Percentiles rank a stretch among this genome's conserved stretches.
These are phyloP conservation scores for Spergularia marina DNA, from an alignment of 148 eudicot genomes.

Conservation along the genomic window DNA sequence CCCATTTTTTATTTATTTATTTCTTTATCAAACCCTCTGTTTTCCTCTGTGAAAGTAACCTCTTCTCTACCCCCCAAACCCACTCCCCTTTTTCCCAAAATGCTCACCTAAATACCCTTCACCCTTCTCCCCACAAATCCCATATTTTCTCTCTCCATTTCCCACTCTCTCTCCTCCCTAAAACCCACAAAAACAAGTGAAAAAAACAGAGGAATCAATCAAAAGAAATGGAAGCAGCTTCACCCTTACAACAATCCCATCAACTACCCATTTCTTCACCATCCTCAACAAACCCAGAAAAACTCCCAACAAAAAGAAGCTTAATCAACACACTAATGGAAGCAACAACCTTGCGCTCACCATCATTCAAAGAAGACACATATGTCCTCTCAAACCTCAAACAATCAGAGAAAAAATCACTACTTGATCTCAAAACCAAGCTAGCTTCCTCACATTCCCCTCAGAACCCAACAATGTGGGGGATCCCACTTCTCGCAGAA, in stretches of 20 bases:
- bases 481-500: constrained; percentile 37
- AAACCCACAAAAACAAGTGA: not conserved
- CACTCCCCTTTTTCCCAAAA: not conserved
- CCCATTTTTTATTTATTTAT: too few relatives aligned
- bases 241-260: constrained; percentile 31
- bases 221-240: constrained; percentile 39
- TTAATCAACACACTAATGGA: constrained; percentile 56
- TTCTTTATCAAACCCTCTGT: constrained; percentile 13
- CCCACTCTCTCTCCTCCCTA: not conserved
- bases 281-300: constrained; percentile 27
- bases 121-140: not conserved
- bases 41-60: constrained; percentile 6
- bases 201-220: not conserved
- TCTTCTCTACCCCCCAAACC: not conserved
- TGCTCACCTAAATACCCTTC: constrained; percentile 8
- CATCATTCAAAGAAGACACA: constrained; percentile 82
- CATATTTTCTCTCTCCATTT: not conserved
- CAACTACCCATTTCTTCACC: constrained; percentile 25
- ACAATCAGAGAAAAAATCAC: constrained; percentile 52
- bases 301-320: constrained; percentile 39
- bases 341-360: constrained; percentile 45
- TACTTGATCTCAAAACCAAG: constrained; percentile 45
- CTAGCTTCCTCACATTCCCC: constrained; percentile 35
- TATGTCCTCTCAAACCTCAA: constrained; percentile 61
- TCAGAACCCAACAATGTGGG: constrained; percentile 59